phyloP scores from a whole-genome alignment of 306 rosid species.

The Cucurbita maxima region DNA sequence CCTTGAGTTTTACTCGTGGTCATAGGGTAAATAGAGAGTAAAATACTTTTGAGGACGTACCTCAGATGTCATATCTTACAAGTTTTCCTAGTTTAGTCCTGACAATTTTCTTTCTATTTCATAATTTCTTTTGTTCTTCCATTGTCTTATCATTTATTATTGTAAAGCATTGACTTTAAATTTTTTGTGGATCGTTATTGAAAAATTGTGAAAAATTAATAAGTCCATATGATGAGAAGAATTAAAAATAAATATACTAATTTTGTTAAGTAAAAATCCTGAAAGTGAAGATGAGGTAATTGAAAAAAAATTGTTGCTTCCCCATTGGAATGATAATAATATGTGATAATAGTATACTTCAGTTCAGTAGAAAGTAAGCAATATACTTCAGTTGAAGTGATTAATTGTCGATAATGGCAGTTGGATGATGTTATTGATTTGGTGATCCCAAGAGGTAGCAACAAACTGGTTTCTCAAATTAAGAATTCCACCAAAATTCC shows the following conservation, averaged over 20 bases:
- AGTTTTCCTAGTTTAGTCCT: background rate
- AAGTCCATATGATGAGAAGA: background rate
- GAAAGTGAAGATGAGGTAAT: background rate
- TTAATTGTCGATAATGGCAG: constrained; percentile 23
- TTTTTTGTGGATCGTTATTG: background rate
- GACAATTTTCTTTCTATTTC: background rate
- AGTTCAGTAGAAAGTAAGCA: background rate
- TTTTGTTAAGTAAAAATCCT: background rate
- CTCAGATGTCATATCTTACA: background rate
- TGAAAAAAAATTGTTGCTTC: background rate
- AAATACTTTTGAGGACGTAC: background rate
- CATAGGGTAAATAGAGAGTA: background rate
- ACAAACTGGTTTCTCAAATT: constrained; percentile 82
- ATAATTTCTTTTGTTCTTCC: background rate
- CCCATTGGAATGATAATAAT: background rate
- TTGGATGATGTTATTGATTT: constrained; percentile 88
- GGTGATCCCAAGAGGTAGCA: constrained; percentile 98
- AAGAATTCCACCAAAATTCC: constrained; percentile 92
- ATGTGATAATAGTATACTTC: background rate
- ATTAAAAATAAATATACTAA: background rate
- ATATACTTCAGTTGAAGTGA: background rate
- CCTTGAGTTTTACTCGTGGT: background rate
- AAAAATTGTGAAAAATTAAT: background rate
- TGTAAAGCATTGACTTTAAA: background rate
- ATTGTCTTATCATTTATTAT: background rate